Base-by-base conservation (phyloP, 2,329 filamentous ascomycete genomes). In the Fusarium denticulatum region DNA sequence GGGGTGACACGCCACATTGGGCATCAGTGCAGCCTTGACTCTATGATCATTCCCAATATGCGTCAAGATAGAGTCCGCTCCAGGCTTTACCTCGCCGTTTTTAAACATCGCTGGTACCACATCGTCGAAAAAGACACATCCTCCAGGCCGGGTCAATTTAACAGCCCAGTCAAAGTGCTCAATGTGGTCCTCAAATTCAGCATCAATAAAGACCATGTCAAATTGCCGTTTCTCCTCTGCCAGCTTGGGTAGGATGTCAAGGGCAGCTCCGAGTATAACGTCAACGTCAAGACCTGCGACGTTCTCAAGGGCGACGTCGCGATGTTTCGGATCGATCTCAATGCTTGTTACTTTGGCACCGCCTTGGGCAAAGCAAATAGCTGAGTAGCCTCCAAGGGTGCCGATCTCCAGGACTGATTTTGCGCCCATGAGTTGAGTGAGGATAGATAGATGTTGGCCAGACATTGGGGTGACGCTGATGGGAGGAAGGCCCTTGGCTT, bases 171-270 rank as follows among this genome's bases (percentile, higher is more conserved):
- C 81, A 47, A 88, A 86, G 68, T 88, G 87, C 34, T 82, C 81
- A 80, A 82, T 85, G 62, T 87, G 86, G 69, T 86, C 85, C 47
- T 80, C 79, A 79, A 86, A 87, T 52, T 86, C 85, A 12, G 87
- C 87, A 75, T 89, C 87, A 40, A 89, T 85, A 65, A 89, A 89
- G 3, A 86, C 83, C 68, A 89, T 81, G 62, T 86, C 86, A 66
- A 87, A 88, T 49, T 79, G 79, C 16, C 79, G 79, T 3, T 84
- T 82, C 65, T 88, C 83, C 13, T 81, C 77, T 0, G 71, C 78
- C 22, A 89, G 75, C 56, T 78, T 74, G 1, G 81, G 80, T 32
- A 83, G 46, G 1, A 82, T 74, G 7, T 88, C 84, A 6, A 86
- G 59, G 0, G 82, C 87, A 3, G 82, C 77, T 1, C 87, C 87